Evolutionary conservation across 2,329 filamentous ascomycete species (phyloP).

Genomic region (Colletotrichum theobromicola): DNA sequence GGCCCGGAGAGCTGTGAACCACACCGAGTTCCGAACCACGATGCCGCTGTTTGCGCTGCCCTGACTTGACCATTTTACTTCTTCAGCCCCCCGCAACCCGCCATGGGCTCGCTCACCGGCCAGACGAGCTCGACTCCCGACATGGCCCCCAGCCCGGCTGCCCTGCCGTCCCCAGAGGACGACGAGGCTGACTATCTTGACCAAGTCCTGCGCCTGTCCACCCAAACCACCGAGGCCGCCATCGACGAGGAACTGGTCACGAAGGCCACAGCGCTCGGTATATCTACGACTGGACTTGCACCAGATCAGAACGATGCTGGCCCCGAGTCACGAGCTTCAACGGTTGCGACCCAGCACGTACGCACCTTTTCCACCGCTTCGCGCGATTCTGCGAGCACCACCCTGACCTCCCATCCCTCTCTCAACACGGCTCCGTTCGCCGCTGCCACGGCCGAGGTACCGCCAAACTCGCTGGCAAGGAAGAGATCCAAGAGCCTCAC

Average conservation of each 20-base stretch:
- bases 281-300: slow-evolving; percentile 32
- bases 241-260: slow-evolving; percentile 40
- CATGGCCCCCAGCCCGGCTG: not conserved
- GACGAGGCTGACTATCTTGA: slow-evolving; percentile 42
- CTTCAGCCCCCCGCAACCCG: not conserved
- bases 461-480: slow-evolving; percentile 21
- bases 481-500: slow-evolving; percentile 41
- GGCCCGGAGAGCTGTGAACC: slow-evolving; percentile 1
- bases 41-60: slow-evolving; percentile 17
- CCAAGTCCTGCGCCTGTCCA: slow-evolving; percentile 41
- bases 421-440: slow-evolving; percentile 32
- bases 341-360: slow-evolving; percentile 43
- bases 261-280: slow-evolving; percentile 40
- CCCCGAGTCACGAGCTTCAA: slow-evolving; percentile 47
- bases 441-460: slow-evolving; percentile 19
- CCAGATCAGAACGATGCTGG: slow-evolving; percentile 41
- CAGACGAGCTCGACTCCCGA: slow-evolving; percentile 15
- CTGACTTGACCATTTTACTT: slow-evolving; percentile 5
- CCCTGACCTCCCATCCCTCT: slow-evolving; percentile 48
- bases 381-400: slow-evolving; percentile 42
- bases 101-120: slow-evolving; percentile 18
- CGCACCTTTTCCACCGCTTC: slow-evolving; percentile 51
- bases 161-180: slow-evolving; percentile 36
- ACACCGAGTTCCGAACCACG: slow-evolving; percentile 10
- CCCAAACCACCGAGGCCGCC: slow-evolving; percentile 40